Base-by-base conservation (phyloP, 208 protist species). In the Leishmania braziliensis region DNA sequence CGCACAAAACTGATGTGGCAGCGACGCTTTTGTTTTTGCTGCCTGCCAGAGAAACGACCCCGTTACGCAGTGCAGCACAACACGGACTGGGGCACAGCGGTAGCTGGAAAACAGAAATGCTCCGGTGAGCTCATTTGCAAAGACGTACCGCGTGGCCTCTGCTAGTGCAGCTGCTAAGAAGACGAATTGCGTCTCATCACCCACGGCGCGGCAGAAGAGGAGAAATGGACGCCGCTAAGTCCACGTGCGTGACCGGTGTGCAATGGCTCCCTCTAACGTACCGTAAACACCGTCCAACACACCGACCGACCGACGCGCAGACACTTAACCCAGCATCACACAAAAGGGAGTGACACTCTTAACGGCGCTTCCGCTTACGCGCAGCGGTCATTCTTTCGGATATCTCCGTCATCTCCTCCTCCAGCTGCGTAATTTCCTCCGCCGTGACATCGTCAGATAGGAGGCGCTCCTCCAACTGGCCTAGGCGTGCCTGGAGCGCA, bases 401-500 rank as follows among this genome's bases (percentile, higher is more conserved):
- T 43, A 97, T 81, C 53, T 95, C 91, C 60, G 89, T 90, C 82
- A 97, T 93, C 82, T 95, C 89, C 72, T 94, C 86, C 77, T 95
- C 91, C 29, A 97, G 79, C 43, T 85, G 86, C 39, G 85, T 75
- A 5, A 97, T 89, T 79, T 97, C 91, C 69, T 96, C 93, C 3
- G 89, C 85, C 10, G 95, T 95, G 36, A 91, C 78, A 75, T 97
- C 91, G n/a, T 88, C 89, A 2, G 93, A 83, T 36, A 87, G 70
- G 63, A 97, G 89, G 14, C 90, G 90, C 65, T 86, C 86, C 80
- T 95, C 89, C 46, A 97, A 79, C 75, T 91, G 86, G 71, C 91
- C 88, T 8, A 96, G 80, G 5, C 90, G 87, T 1, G 75, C 79
- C 72, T 95, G 92, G 16, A 92, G 74, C 66, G 76, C 82, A 56